Evolutionary conservation across 2,329 filamentous ascomycete genomes (phyloP), one percentile per base, ranked within the genome.

Genomic region (Zopfia rhizophila): DNA sequence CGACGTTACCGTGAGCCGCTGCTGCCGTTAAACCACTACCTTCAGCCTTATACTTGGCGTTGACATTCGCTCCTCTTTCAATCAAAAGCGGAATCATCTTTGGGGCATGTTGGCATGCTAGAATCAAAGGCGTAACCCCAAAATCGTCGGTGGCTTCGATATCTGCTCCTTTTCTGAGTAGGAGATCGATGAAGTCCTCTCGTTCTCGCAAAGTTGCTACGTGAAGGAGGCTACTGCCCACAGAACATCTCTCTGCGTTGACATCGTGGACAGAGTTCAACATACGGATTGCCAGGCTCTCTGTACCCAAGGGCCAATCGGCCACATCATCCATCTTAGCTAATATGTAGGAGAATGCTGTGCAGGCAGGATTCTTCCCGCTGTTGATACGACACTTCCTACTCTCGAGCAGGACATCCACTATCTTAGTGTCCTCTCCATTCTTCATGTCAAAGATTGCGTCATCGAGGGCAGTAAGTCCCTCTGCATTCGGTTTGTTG

Each of bases 141-240:
- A 33, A 35, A 7, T 39, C 21, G 27, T 53, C 41, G 2, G 13
- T 37, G 5, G 46, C 38, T 27, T 61, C 51, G 13, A 61, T 46
- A 36, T 58, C 36, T 12, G 45, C 45, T n/a, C n/a, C n/a, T n/a
- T n/a, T n/a, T n/a, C n/a, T n/a, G n/a, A n/a, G 36, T n/a, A 39
- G 36, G 28, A 27, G 10, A 4, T 39, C 24, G 10, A 39, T 28
- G 14, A 39, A 10, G 13, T 39, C 36, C 12, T 28, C 13, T 6
- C 24, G 35, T 7, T 48, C 38, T 16, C 49, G 33, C 5, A 49
- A 30, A 5, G 46, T 38, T 1, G 56, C 59, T 7, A 55, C 51
- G 33, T 62, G 59, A n/a, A 64, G 48, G 12, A 53, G 17, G 4
- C 52, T 64, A 27, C 47, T 50, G 6, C 54, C 56, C 4, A 55